phyloP scores from a whole-genome alignment of 2,329 filamentous ascomycete species.

The Neonectria neomacrospora region DNA sequence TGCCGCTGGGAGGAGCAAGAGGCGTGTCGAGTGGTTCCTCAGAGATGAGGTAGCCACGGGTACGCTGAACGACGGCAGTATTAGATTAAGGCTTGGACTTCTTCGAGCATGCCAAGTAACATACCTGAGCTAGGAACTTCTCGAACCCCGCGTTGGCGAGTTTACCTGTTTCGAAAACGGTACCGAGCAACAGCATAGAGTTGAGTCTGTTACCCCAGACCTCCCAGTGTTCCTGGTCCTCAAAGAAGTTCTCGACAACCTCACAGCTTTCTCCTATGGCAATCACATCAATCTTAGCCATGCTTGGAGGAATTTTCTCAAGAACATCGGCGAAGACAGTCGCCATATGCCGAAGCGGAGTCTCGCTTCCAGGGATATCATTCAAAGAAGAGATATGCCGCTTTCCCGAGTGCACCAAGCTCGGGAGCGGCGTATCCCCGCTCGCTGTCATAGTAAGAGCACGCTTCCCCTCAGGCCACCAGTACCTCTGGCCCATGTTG shows the following conservation, averaged over 20 bases:
- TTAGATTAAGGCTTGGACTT: slow-evolving; percentile 25
- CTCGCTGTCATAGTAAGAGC: slow-evolving; percentile 70
- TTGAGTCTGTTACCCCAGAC: slow-evolving; percentile 56
- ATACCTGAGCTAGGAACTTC: slow-evolving; percentile 63
- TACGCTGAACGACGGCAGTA: slow-evolving; percentile 55
- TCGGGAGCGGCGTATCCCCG: slow-evolving; percentile 68
- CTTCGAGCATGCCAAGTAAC: slow-evolving; percentile 29
- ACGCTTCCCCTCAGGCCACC: slow-evolving; percentile 73
- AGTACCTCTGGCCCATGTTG: slow-evolving; percentile 81
- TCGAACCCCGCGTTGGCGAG: slow-evolving; percentile 59
- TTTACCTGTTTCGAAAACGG: slow-evolving; percentile 52
- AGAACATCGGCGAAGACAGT: slow-evolving; percentile 75
- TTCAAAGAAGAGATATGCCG: slow-evolving; percentile 67
- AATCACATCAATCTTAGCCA: slow-evolving; percentile 74
- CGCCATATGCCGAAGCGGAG: slow-evolving; percentile 68
- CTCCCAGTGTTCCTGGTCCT: slow-evolving; percentile 63
- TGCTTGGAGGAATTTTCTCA: slow-evolving; percentile 55
- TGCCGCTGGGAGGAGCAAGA: slow-evolving; percentile 64
- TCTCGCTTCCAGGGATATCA: slow-evolving; percentile 68
- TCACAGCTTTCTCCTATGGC: slow-evolving; percentile 75
- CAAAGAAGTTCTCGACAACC: slow-evolving; percentile 67
- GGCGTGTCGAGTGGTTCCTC: slow-evolving; percentile 61
- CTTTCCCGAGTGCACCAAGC: slow-evolving; percentile 68
- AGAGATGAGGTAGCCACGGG: slow-evolving; percentile 70
- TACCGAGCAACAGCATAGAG: slow-evolving; percentile 63